Conservation (phyloP, 2,329 filamentous ascomycete genomes). For the Taxawa tesnikishii region DNA sequence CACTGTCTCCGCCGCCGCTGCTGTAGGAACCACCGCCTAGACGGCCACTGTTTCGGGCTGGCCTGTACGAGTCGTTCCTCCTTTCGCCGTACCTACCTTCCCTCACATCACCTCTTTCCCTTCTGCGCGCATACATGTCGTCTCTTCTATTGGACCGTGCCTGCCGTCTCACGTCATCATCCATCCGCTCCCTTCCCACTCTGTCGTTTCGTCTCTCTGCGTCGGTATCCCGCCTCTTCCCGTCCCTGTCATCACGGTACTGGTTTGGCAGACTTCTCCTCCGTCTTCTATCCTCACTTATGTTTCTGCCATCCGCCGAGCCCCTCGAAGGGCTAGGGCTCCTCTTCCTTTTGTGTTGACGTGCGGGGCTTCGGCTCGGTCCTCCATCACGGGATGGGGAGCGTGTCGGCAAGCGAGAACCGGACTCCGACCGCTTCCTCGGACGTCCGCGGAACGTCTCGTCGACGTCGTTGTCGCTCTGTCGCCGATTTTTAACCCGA, state of each 20-base stretch:
- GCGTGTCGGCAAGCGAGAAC: conserved; percentile 11
- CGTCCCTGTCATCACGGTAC: conserved; percentile 15
- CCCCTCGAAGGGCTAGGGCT: conserved; percentile 15
- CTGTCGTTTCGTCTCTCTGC: conserved; percentile 4
- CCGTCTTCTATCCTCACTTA: conserved; percentile 13
- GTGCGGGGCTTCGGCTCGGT: conserved; percentile 12
- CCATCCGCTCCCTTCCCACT: neutral
- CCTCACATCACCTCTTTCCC: conserved; percentile 2
- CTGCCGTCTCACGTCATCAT: neutral
- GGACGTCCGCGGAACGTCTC: conserved; percentile 23
- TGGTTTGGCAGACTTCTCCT: conserved; percentile 26
- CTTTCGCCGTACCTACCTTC: conserved; percentile 7
- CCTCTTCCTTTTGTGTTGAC: conserved; percentile 22
- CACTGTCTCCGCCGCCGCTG: conserved; percentile 14
- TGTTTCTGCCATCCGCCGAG: conserved; percentile 15
- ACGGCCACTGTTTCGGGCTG: conserved; percentile 24
- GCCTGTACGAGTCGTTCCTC: conserved; percentile 2
- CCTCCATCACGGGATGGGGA: conserved; percentile 16
- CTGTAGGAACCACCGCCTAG: conserved; percentile 16
- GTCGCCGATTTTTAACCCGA: conserved; percentile 14
- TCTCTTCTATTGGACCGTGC: conserved; percentile 1
- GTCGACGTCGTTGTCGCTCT: conserved; percentile 22
- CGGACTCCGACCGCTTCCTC: conserved; percentile 15
- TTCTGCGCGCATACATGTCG: conserved; percentile 1
- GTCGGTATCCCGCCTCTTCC: conserved; percentile 6